Percentiles rank a stretch among this genome's conserved stretches.
phyloP scores from a whole-genome alignment of 2,329 filamentous ascomycete species.

The Metarhizium rileyi region DNA sequence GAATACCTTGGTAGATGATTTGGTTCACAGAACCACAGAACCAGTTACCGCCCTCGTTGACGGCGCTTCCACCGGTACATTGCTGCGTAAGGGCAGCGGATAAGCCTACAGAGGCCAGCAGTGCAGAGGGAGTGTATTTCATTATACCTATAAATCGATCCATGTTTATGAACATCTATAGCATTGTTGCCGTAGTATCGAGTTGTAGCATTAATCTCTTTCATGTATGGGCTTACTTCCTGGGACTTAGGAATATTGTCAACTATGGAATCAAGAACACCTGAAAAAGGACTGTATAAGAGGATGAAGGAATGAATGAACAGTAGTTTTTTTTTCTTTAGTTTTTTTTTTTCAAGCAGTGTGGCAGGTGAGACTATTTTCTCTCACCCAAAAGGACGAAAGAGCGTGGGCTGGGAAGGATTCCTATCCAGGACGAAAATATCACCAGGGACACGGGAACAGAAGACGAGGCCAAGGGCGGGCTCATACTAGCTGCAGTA shows the following conservation, averaged over 20 bases:
- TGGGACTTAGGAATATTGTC: too few relatives aligned
- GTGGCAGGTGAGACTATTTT: not conserved
- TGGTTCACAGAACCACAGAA: constrained; percentile 56
- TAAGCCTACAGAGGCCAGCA: constrained; percentile 20
- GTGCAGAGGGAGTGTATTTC: constrained; percentile 18
- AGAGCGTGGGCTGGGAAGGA: not conserved
- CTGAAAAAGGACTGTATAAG: too few relatives aligned
- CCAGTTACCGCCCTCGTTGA: constrained; percentile 45
- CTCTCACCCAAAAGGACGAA: not conserved
- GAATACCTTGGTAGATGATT: constrained; percentile 58
- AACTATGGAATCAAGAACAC: too few relatives aligned
- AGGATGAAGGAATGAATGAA: too few relatives aligned
- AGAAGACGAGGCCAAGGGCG: not conserved
- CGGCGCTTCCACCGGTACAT: constrained; percentile 22
- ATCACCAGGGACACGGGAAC: not conserved
- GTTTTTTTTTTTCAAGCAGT: too few relatives aligned
- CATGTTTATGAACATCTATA: not conserved
- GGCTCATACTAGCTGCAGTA: not conserved
- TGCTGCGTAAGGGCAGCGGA: constrained; percentile 23
- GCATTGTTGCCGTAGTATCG: too few relatives aligned
- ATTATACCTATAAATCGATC: constrained; percentile 12
- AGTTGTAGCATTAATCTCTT: too few relatives aligned
- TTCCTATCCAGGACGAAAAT: not conserved
- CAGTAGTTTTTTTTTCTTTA: too few relatives aligned
- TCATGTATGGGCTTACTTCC: too few relatives aligned